Conservation (phyloP, 331 rosid species). For the Malus hybrid region DNA sequence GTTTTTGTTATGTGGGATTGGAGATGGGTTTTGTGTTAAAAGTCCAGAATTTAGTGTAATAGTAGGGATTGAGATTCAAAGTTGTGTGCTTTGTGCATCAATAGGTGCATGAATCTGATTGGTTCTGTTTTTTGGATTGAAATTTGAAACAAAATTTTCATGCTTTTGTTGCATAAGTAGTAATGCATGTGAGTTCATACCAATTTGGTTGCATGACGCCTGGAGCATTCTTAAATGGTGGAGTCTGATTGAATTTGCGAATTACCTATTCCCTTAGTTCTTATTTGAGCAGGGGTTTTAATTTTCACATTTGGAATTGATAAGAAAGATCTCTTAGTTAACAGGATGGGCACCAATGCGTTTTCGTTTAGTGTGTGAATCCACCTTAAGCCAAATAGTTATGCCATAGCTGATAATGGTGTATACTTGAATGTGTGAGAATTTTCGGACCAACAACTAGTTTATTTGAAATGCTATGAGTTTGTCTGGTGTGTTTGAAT, state of each 20-base stretch:
- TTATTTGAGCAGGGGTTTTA: background rate
- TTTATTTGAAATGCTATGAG: background rate
- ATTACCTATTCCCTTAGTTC: background rate
- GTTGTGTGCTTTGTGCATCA: background rate
- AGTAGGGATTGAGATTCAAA: conserved; percentile 11
- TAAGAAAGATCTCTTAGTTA: background rate
- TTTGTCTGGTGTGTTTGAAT: background rate
- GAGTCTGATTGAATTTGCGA: background rate
- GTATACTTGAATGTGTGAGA: background rate
- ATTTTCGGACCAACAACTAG: background rate
- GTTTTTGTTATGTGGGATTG: conserved; percentile 18
- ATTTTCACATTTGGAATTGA: conserved; percentile 1
- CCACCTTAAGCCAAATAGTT: background rate
- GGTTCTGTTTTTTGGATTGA: conserved; percentile 6
- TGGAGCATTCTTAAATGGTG: conserved; percentile 14
- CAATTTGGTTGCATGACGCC: conserved; percentile 12
- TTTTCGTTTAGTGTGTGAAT: background rate
- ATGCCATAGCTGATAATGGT: background rate
- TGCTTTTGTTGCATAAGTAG: background rate
- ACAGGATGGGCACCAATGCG: background rate
- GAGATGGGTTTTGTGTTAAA: conserved; percentile 20
- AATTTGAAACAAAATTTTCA: background rate
- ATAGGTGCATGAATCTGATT: conserved; percentile 16
- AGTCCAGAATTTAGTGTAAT: conserved; percentile 1
- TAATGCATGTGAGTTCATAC: conserved; percentile 3